Percentiles rank a stretch among this genome's conserved stretches.
Conservation (phyloP, 331 rosid genomes). For the Pyrus hybrid region DNA sequence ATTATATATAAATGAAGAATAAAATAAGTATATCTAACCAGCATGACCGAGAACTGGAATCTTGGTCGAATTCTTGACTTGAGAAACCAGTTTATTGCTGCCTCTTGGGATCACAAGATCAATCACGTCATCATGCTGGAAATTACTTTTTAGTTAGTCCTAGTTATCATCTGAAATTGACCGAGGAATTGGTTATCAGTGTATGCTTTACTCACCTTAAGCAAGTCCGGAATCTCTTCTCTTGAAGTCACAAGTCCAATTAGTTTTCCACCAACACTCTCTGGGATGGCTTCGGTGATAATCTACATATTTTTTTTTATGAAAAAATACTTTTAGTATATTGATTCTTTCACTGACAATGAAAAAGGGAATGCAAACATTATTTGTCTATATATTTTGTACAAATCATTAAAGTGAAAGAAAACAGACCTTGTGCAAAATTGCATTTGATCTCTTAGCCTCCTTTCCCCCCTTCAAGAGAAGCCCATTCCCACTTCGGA, state of each 20-base stretch:
- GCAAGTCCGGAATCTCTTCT: constrained; percentile 95
- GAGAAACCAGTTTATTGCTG: constrained; percentile 92
- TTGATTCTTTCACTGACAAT: not conserved
- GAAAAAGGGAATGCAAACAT: not conserved
- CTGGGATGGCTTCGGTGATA: constrained; percentile 83
- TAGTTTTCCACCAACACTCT: constrained; percentile 72
- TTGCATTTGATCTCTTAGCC: constrained; percentile 87
- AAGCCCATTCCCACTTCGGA: constrained; percentile 96
- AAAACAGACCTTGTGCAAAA: constrained; percentile 75
- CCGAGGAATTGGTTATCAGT: not conserved
- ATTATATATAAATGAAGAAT: not conserved
- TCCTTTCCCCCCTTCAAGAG: constrained; percentile 99
- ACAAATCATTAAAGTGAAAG: constrained; percentile 7
- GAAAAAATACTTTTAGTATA: not conserved
- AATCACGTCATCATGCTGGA: constrained; percentile 85
- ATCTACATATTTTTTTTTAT: constrained; percentile 38
- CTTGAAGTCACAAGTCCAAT: constrained; percentile 94
- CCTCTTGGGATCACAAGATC: constrained; percentile 99
- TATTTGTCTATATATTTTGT: not conserved
- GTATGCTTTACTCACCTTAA: constrained; percentile 42
- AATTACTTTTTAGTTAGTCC: constrained; percentile 7
- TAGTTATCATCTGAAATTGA: constrained; percentile 19
- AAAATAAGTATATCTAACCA: constrained; percentile 46
- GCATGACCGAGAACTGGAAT: constrained; percentile 99
- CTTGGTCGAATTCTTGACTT: constrained; percentile 88